Evolutionary conservation across 257 asterid species (phyloP).

Genomic region (Sherardia arvensis): DNA sequence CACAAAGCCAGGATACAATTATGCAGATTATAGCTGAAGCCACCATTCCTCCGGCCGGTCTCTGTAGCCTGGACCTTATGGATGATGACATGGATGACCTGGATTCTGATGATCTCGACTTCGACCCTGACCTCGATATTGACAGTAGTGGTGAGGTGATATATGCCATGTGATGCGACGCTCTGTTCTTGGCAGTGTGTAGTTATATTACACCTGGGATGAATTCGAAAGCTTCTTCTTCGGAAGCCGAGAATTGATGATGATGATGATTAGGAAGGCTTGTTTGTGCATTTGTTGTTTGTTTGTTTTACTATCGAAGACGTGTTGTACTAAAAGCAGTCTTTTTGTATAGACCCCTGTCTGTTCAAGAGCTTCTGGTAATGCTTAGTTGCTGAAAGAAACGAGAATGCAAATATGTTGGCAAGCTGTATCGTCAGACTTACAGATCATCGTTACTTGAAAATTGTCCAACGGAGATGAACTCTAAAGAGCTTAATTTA

Average conservation of each 20-base stretch:
- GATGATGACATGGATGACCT: conserved; percentile 85
- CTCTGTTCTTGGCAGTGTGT: not conserved
- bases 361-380: not conserved
- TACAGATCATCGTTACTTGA: no score
- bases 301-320: conserved; percentile 6
- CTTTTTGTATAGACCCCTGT: not conserved
- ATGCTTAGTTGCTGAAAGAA: not conserved
- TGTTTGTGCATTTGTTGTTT: conserved; percentile 2
- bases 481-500: no score
- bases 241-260: not conserved
- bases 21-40: conserved; percentile 94
- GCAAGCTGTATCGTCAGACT: no score
- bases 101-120: conserved; percentile 80
- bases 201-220: no score
- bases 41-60: conserved; percentile 81
- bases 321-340: conserved; percentile 7
- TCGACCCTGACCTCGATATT: conserved; percentile 81
- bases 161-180: conserved; percentile 53
- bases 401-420: no score
- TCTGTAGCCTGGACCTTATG: conserved; percentile 58
- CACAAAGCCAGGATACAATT: conserved; percentile 74
- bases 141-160: conserved; percentile 98
- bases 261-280: not conserved
- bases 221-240: not conserved
- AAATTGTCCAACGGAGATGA: no score